Percentiles rank a stretch among this genome's conserved stretches.
Conservation (phyloP, 495 filamentous ascomycete genomes). For the Achaetomiella virescens region DNA sequence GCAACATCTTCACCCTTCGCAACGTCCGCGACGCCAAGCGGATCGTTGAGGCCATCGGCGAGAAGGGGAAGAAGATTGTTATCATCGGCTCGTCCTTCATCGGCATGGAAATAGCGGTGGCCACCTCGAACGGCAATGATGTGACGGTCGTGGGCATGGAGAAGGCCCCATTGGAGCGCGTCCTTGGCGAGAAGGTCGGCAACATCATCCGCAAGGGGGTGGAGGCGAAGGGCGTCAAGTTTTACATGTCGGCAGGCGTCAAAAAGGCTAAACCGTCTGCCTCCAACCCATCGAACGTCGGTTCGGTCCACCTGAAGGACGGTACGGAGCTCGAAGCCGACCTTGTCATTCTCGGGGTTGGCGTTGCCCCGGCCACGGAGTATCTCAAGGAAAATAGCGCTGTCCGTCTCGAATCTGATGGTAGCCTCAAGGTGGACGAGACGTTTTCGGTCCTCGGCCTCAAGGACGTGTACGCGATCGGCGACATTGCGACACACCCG, state of each 20-base stretch:
- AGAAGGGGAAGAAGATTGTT: slow-evolving; percentile 84
- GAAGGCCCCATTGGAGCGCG: slow-evolving; percentile 72
- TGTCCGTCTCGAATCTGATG: slow-evolving; percentile 67
- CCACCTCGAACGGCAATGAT: slow-evolving; percentile 62
- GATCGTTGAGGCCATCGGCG: slow-evolving; percentile 72
- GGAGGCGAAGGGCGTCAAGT: slow-evolving; percentile 81
- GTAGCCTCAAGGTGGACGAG: slow-evolving; percentile 71
- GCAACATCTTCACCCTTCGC: slow-evolving; percentile 80
- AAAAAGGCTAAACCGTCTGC: slow-evolving; percentile 69
- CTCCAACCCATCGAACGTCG: slow-evolving; percentile 61
- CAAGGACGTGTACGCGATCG: slow-evolving; percentile 83
- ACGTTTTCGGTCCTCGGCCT: slow-evolving; percentile 66
- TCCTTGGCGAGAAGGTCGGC: slow-evolving; percentile 80
- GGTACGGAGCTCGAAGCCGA: slow-evolving; percentile 81
- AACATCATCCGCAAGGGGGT: slow-evolving; percentile 68
- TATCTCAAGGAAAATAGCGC: slow-evolving; percentile 69
- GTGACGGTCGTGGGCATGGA: slow-evolving; percentile 96
- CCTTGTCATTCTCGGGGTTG: slow-evolving; percentile 83
- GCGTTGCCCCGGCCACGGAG: slow-evolving; percentile 78
- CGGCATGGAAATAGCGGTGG: slow-evolving; percentile 89
- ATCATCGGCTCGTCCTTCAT: slow-evolving; percentile 91
- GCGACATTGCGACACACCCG: slow-evolving; percentile 92
- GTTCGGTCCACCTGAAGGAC: slow-evolving; percentile 77
- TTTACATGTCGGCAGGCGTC: slow-evolving; percentile 72
- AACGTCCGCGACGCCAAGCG: slow-evolving; percentile 64